Base-by-base conservation (phyloP, 1,139 yeast species). In the Hemisphaericaspora xylofermentans region DNA sequence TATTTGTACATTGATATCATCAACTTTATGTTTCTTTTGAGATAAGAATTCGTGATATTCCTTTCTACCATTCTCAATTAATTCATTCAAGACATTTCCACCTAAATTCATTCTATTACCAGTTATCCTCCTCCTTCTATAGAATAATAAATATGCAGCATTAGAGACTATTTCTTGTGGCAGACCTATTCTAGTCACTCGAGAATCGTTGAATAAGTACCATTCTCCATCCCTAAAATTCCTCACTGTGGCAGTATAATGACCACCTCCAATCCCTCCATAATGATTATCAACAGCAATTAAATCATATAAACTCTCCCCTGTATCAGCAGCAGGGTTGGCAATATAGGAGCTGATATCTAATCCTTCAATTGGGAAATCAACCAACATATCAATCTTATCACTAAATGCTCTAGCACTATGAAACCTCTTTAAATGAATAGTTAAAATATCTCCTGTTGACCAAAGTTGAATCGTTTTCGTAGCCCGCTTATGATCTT, bases 181-280 rank as follows among this genome's bases (percentile, higher is more conserved):
- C 41, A 78, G 75, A 0, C 80, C 70, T 10, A 72, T 60, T 31
- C 69, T 71, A 0, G 79, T 67, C 1, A 91, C 98, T 28, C 84
- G 65, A 7, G 96, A 82, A 60, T 93, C 98, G 58, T 93, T 93
- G 61, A 76, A 93, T 57, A 88, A 86, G 59, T 89, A 89, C 98
- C 98, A 93, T 49, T 81, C 72, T 24, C 68, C 66, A 54, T 88
- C 95, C 38, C 80, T 71, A 61, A 82, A 84, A 56, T 91, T 91
- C 60, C 84, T 84, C 1, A 79, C 97, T 52, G 81, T 84, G 0
- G 98, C 88, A 1, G 98, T 93, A 60, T 93, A 93, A 64, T 93
- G 98, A 3, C 98, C 98, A 6, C 98, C 98, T 1, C 98, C 98
- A 25, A 93, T 71, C 0, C 98, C 97, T 42, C 98, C 98, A 58